Evolutionary conservation across 169 alveolate genomes (phyloP), one percentile per base, ranked within the genome.

Genomic region (Eimeria zaria): DNA sequence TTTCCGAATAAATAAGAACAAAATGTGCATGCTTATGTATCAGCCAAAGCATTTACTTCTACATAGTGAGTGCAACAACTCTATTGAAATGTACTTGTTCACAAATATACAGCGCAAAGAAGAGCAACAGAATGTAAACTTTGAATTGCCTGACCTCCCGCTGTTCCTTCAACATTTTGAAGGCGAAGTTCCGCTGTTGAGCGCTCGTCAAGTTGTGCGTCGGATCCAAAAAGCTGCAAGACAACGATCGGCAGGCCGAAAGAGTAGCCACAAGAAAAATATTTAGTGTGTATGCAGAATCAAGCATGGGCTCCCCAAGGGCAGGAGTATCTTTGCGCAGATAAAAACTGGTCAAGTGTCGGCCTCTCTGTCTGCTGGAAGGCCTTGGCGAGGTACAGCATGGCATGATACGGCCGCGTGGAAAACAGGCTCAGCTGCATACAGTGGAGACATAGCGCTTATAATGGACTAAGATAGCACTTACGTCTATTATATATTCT

Each of bases 151-250:
- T 24, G 27, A 83, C 92, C 92, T 46, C 92, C 92, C 30, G 92
- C 92, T 30, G 92, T 58, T 39, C 92, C 92, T 85, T 85, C 92
- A 46, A 27, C 80, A 53, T 60, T 60, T 36, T 85, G 92, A 67
- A 85, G 92, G 24, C 80, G 92, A 14, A 85, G 92, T 18, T 85
- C 92, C 22, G 78, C 46, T 39, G 78, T 53, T 85, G 78, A 33
- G 62, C 92, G 92, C 78, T 85, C 92, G 58, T 85, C 92, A 33
- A 85, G 78, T 36, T 85, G 67, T 33, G 92, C 92, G 80, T 85
- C 92, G 18, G 60, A 85, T 36, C 92, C 92, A 30, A 85, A 85
- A 27, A 85, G 92, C 92, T 85, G 92, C 92, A 33, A 22, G 44
- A 51, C 58, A 20, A n/a, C 39, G 39, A 44, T 20, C 69, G 41